A percentile compares a stretch with the other conserved stretches of the same genome.
These are phyloP conservation scores for Exobasidium cylindrosporum DNA, from an alignment of 1,284 basidiomycete species.

Conservation along the genomic window DNA sequence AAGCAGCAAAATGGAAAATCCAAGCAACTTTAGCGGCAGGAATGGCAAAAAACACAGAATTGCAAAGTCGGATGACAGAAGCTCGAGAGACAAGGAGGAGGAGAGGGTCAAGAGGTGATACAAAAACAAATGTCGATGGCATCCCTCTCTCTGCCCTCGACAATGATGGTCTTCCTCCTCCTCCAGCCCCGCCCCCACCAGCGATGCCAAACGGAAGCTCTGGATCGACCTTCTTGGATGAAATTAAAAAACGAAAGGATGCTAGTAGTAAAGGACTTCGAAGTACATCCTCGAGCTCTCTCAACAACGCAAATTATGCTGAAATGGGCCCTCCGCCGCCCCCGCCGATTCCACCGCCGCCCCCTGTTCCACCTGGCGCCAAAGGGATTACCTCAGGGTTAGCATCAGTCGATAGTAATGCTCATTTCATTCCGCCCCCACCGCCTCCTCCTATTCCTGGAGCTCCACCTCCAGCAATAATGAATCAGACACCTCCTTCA, in stretches of 20 bases:
- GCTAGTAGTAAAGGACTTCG: slow-evolving; percentile 14
- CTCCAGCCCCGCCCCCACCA: slow-evolving; percentile 25
- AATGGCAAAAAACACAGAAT: slow-evolving; percentile 49
- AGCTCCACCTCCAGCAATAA: slow-evolving; percentile 57
- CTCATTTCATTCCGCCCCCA: slow-evolving; percentile 60
- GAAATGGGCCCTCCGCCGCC: slow-evolving; percentile 32
- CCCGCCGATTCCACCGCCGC: slow-evolving; percentile 38
- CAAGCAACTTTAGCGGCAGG: slow-evolving; percentile 49
- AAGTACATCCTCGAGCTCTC: slow-evolving; percentile 24
- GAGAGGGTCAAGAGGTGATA: slow-evolving; percentile 10
- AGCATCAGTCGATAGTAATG: slow-evolving; percentile 53
- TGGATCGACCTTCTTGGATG: slow-evolving; percentile 30
- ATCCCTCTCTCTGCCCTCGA: slow-evolving; percentile 54
- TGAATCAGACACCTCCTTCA: slow-evolving; percentile 52
- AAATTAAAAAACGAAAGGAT: slow-evolving; percentile 30
- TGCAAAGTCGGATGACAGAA: slow-evolving; percentile 49
- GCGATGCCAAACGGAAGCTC: neutral
- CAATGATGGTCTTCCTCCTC: slow-evolving; percentile 18
- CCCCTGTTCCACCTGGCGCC: slow-evolving; percentile 54
- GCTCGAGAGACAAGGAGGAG: slow-evolving; percentile 29
- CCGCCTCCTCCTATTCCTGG: slow-evolving; percentile 35
- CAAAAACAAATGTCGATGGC: slow-evolving; percentile 18
- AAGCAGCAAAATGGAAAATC: slow-evolving; percentile 51
- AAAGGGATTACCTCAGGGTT: neutral
- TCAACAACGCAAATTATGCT: neutral